Evolutionary conservation across 345 rosid species (phyloP), one percentile per base, ranked within the genome.

Genomic region (Linum lewisii): DNA sequence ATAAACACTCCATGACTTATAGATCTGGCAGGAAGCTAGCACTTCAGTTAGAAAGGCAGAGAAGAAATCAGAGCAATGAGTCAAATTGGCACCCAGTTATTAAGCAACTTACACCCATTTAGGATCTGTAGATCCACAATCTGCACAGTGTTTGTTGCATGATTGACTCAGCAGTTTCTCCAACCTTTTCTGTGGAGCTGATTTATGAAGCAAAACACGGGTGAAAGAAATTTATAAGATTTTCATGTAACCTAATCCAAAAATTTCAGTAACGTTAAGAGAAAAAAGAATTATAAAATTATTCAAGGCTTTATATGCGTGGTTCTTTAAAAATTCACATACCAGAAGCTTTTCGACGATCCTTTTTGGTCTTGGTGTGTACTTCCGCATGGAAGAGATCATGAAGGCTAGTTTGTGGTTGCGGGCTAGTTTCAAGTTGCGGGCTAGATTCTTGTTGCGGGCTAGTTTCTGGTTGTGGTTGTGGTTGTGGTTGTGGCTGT

Each of bases 71-170:
- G 58, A 38, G 60, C 10, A 13, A 62, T 0, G 16, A n/a, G 14
- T 55, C 24, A n/a, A 24, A 22, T 54, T 44, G 8, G 2, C 24
- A 26, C 9, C 58, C 24, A 24, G 22, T 58, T 32, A 5, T 36
- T 36, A 23, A 3, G 51, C 45, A 60, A 69, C 98, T 85, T 81
- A 91, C 98, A 81, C 98, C 98, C 96, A 91, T 82, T 88, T 91
- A 5, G 98, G 98, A 71, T 87, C 94, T 16, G 98, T 80, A 32
- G 90, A 77, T 51, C 91, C 98, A 79, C 98, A 91, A 70, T 87
- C 98, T 63, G 98, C 98, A 78, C 98, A 91, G 69, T 42, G 56
- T 21, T 56, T 75, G 67, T 91, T 91, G 44, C 88, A 77, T 25
- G 77, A 63, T 61, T 78, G 74, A 61, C 64, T 75, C 65, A 85